Base-by-base conservation (phyloP, 371 early-diverging fungal species). In the Parasitella parasitica region DNA sequence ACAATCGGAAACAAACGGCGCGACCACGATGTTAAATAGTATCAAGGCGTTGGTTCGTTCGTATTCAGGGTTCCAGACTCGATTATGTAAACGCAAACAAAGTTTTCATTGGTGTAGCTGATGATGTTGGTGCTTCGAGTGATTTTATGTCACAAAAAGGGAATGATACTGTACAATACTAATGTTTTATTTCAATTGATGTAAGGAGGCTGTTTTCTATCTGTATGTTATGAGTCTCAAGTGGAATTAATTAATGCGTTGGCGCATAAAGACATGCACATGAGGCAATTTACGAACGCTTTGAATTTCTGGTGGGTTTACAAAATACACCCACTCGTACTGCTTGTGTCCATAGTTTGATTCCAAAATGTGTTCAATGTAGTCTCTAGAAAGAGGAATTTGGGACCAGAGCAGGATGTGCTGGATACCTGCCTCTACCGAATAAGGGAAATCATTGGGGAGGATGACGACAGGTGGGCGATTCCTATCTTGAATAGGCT, bases 361-460 rank as follows among this genome's bases (percentile, higher is more conserved):
- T 34, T 69, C 66, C 5, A 69, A 26, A 16, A 65, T 69, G 0
- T 65, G 37, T 52, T 63, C 56, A 24, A 65, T 61, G 36, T 61
- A 58, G 34, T 35, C 69, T n/a, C 61, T 51, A 3, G 63, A 37
- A 36, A 83, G 59, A 35, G 63, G 61, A n/a, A 41, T 30, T 65
- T 71, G 70, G 9, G 84, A 84, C 84, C 84, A 83, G 9, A 83
- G 49, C 6, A 83, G 62, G 11, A 68, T 72, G 41, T 83, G 84
- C n/a, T 13, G 0, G 20, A 75, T 75, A 39, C 62, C 60, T 6
- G 41, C 49, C 7, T 64, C 70, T 8, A 84, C 60, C 24, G 83
- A 73, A 34, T 83, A 83, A 9, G 84, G 84, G 55, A 75, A 83
- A 64, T 83, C 84, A 64, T 83, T 83, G 20, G 67, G 63, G 8